These are phyloP conservation scores for Pythium oligandrum DNA, from an alignment of 352 stramenopile species.

Conservation along the genomic window DNA sequence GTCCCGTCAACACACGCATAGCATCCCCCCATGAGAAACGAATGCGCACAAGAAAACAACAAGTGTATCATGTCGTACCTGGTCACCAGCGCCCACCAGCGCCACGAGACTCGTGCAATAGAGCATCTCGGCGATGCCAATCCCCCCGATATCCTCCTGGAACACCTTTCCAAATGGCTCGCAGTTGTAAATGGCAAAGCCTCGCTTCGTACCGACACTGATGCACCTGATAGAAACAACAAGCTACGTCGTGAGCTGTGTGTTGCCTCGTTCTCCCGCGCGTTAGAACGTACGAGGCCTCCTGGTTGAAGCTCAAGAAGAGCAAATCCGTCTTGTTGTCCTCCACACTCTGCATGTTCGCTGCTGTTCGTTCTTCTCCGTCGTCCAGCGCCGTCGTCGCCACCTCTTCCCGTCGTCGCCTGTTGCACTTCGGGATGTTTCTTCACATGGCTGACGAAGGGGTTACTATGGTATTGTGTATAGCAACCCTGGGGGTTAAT, in stretches of 20 bases:
- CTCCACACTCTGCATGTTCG: slow-evolving; percentile 36
- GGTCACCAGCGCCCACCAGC: slow-evolving; percentile 86
- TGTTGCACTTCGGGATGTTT: too few relatives aligned
- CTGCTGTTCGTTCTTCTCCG: background rate
- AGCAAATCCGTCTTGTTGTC: slow-evolving; percentile 59
- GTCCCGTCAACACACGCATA: background rate
- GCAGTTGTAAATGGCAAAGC: slow-evolving; percentile 91
- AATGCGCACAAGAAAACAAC: too few relatives aligned
- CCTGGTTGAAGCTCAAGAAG: slow-evolving; percentile 91
- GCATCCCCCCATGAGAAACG: background rate
- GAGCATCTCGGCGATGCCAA: slow-evolving; percentile 90
- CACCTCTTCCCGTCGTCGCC: too few relatives aligned
- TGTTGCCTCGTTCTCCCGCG: too few relatives aligned
- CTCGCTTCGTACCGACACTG: slow-evolving; percentile 81
- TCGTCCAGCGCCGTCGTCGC: too few relatives aligned
- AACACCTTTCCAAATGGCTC: slow-evolving; percentile 90
- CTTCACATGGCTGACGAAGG: too few relatives aligned
- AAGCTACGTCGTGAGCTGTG: too few relatives aligned
- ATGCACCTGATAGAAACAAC: slow-evolving; percentile 62
- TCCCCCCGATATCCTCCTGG: slow-evolving; percentile 82
- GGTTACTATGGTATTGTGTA: too few relatives aligned
- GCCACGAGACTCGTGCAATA: slow-evolving; percentile 92
- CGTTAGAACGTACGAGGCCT: slow-evolving; percentile 65
- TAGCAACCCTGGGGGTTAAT: too few relatives aligned
- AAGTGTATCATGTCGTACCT: slow-evolving; percentile 30